A percentile compares a stretch with the other conserved stretches of the same genome.
Evolutionary conservation across 1,284 basidiomycete genomes (phyloP).

Genomic region (Cutaneotrichosporon dermatis): DNA sequence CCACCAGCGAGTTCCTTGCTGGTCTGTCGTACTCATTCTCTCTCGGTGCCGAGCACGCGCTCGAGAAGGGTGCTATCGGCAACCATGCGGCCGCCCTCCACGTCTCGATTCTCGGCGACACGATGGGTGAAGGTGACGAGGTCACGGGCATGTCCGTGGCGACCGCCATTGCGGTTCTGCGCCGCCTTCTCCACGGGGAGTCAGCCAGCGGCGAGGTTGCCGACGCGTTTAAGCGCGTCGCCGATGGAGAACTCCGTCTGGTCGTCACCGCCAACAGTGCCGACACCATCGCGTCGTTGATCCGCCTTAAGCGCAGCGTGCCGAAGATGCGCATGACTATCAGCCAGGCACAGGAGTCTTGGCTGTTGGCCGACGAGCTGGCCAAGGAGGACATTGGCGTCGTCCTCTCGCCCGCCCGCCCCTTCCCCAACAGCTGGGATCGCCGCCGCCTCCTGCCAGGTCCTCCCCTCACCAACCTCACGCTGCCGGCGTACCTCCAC

Average conservation of each 20-base stretch:
- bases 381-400: constrained; percentile 65
- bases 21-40: constrained; percentile 67
- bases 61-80: constrained; percentile 65
- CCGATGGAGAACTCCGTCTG: constrained; percentile 59
- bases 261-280: constrained; percentile 67
- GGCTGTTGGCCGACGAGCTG: constrained; percentile 64
- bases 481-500: constrained; percentile 61
- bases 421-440: constrained; percentile 67
- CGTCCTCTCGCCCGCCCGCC: constrained; percentile 60
- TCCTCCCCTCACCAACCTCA: constrained; percentile 66
- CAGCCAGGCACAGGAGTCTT: constrained; percentile 66
- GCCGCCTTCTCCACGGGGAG: constrained; percentile 56
- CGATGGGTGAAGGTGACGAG: constrained; percentile 29
- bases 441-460: constrained; percentile 66
- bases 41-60: constrained; percentile 58
- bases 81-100: constrained; percentile 68
- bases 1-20: constrained; percentile 49
- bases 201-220: constrained; percentile 49
- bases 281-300: constrained; percentile 68
- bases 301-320: constrained; percentile 63
- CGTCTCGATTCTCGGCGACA: constrained; percentile 52
- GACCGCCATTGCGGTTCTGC: constrained; percentile 66
- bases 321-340: constrained; percentile 52
- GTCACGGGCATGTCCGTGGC: constrained; percentile 52
- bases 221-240: constrained; percentile 58